phyloP scores from a whole-genome alignment of 1,139 yeast genomes.

The Schizosaccharomyces versatilis region DNA sequence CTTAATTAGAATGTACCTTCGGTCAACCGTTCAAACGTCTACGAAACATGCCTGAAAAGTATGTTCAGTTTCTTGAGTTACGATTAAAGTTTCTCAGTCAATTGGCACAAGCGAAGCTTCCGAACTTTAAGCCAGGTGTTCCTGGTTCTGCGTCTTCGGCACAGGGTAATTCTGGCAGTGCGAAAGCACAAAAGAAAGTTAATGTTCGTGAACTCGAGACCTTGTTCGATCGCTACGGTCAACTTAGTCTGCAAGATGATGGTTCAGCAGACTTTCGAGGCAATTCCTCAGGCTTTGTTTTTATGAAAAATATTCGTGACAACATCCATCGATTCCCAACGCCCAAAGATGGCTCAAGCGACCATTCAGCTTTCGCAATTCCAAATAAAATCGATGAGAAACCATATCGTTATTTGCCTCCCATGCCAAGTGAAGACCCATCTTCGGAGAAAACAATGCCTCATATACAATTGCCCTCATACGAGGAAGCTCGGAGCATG shows the following conservation, averaged over 20 bases:
- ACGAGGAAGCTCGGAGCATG: background rate
- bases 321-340: slow-evolving; percentile 10
- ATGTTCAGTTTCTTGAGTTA: background rate
- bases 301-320: slow-evolving; percentile 13
- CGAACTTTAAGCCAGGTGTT: background rate
- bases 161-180: background rate
- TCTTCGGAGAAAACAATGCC: background rate
- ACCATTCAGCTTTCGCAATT: background rate
- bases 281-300: slow-evolving; percentile 14
- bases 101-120: background rate
- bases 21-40: slow-evolving; percentile 1
- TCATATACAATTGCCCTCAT: slow-evolving; percentile 3
- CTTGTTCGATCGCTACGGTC: slow-evolving; percentile 14
- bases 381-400: slow-evolving; percentile 8
- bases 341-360: slow-evolving; percentile 2
- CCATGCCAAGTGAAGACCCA: slow-evolving; percentile 2
- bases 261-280: slow-evolving; percentile 15
- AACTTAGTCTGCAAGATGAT: slow-evolving; percentile 14
- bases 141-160: background rate
- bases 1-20: background rate
- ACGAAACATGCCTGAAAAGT: background rate
- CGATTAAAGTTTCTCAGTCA: background rate
- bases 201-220: slow-evolving; percentile 11
- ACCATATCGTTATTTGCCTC: slow-evolving; percentile 10
- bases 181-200: too few species aligned